Evolutionary conservation across 2,329 filamentous ascomycete species (phyloP).

Genomic region (Malbranchea cinnamomea): DNA sequence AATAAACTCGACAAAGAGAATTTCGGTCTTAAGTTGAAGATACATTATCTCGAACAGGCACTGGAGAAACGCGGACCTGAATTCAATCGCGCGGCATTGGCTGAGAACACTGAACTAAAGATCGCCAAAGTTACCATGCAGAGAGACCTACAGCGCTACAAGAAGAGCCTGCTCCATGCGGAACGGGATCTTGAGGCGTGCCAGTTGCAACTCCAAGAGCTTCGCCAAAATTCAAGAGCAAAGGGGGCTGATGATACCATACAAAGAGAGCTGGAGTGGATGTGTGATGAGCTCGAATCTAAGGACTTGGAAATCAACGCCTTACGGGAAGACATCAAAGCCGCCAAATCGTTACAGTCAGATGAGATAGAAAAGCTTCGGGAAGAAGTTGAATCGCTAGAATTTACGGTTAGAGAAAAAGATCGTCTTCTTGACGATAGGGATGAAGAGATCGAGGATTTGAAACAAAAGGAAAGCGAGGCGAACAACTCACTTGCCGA

Average conservation of each 20-base stretch:
- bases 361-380: constrained; percentile 51
- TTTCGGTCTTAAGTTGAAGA: constrained; percentile 90
- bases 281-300: constrained; percentile 35
- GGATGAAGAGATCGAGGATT: constrained; percentile 57
- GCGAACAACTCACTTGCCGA: constrained; percentile 30
- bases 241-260: constrained; percentile 59
- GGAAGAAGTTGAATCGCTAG: constrained; percentile 60
- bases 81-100: constrained; percentile 75
- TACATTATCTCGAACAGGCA: constrained; percentile 89
- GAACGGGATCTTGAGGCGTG: constrained; percentile 80
- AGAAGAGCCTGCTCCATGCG: constrained; percentile 66
- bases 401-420: constrained; percentile 61
- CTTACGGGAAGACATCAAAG: constrained; percentile 39
- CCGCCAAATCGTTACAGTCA: constrained; percentile 38
- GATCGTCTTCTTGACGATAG: constrained; percentile 57
- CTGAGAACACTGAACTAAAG: constrained; percentile 93
- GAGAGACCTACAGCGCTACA: constrained; percentile 70
- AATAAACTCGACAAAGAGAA: constrained; percentile 98
- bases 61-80: constrained; percentile 75
- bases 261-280: constrained; percentile 41
- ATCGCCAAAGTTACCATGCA: constrained; percentile 84
- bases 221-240: constrained; percentile 67
- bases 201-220: constrained; percentile 62
- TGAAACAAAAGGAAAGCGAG: constrained; percentile 37
- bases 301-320: constrained; percentile 30